Conservation (phyloP, 1,284 basidiomycete genomes). For the Sphagnurus paluster region DNA sequence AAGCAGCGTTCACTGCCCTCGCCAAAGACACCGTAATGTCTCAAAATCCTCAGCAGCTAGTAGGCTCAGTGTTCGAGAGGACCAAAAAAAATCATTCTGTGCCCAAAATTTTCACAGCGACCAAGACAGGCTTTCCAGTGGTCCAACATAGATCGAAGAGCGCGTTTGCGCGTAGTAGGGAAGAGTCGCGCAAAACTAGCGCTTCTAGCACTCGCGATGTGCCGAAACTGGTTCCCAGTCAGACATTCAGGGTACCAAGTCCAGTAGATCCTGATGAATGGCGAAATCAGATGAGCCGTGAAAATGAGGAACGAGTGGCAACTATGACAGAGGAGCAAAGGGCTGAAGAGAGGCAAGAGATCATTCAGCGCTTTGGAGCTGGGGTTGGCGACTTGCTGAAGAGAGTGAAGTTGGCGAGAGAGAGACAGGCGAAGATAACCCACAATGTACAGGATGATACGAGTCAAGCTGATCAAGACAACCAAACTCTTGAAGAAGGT, state of each 20-base stretch:
- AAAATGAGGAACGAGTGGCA: conserved; percentile 55
- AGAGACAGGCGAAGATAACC: conserved; percentile 23
- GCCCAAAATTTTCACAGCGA: conserved; percentile 30
- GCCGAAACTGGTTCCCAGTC: conserved; percentile 24
- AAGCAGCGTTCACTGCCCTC: conserved; percentile 1
- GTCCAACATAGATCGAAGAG: conserved; percentile 67
- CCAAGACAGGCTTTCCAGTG: conserved; percentile 53
- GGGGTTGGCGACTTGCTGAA: conserved; percentile 61
- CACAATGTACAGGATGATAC: not conserved
- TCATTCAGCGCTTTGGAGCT: conserved; percentile 67
- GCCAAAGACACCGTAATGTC: conserved; percentile 17
- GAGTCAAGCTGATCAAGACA: conserved; percentile 1
- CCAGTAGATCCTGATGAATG: conserved; percentile 31
- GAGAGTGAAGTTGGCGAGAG: conserved; percentile 49
- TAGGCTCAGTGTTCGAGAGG: conserved; percentile 64
- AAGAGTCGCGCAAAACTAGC: conserved; percentile 32
- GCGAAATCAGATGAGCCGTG: conserved; percentile 47
- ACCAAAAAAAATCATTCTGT: conserved; percentile 34
- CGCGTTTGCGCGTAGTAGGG: conserved; percentile 54
- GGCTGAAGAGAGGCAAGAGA: conserved; percentile 57
- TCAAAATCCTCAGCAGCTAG: conserved; percentile 30
- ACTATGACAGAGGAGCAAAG: conserved; percentile 61
- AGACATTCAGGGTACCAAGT: not conserved
- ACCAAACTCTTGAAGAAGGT: conserved; percentile 19
- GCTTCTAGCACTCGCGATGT: conserved; percentile 22